Evolutionary conservation across 768 basidiomycete genomes (phyloP), one percentile per base, ranked within the genome.

Genomic region (Pleurotus sapidus): DNA sequence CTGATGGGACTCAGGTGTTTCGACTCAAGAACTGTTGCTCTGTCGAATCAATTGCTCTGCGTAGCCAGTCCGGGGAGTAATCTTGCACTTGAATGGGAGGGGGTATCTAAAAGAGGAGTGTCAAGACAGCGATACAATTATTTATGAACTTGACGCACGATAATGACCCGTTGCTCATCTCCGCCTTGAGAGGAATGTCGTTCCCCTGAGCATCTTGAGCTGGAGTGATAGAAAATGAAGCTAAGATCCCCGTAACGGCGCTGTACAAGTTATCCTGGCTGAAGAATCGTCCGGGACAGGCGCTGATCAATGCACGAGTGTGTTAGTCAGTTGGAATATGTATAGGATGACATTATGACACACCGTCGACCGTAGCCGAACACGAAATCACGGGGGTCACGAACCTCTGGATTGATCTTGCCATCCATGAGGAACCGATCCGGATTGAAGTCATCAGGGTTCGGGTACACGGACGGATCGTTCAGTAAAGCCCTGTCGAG

Each of bases 281-380:
- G 56, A 69, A 60, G 23, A 61, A 60, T 27, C 63, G 59, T 5
- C 69, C 70, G 3, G 69, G 67, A 39, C 70, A 71, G 42, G 42
- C 2, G 67, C 58, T 12, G 64, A 65, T 47, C 24, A 15, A 9
- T 24, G 34, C 17, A 17, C 2, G 15, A 17, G 24, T 3, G 43
- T 20, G 17, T 5, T 18, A 40, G 11, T 23, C 30, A 34, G 9
- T 7, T 3, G 23, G 15, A 37, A 24, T 37, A 20, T 24, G 34
- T 11, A 17, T 24, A 15, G 40, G 5, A 12, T 20, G 15, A 11
- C 8, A 18, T 18, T 40, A n/a, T 17, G 17, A n/a, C 49, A 47
- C 6, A 8, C 63, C 63, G 55, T 23, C 63, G 17, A 8, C 63
- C 62, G 56, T 62, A 62, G 25, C 63, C 62, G 46, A 60, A 62